Evolutionary conservation across 371 early-diverging fungal genomes (phyloP), one percentile per base, ranked within the genome.

Genomic region (Mucor lusitanicus): DNA sequence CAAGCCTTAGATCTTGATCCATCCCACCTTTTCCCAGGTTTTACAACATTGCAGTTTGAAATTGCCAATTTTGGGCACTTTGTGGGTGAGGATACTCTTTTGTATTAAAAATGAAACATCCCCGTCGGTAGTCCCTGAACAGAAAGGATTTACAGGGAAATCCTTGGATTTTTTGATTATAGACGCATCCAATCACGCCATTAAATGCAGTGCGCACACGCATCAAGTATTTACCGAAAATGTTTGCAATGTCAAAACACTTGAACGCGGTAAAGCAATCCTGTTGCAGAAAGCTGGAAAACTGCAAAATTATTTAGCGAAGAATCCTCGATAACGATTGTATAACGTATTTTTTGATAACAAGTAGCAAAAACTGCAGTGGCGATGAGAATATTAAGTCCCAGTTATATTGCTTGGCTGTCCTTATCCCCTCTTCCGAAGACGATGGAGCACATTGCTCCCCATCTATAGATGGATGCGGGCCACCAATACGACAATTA

Each of bases 11-110:
- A 50, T 50, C 50, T 50, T 50, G 50, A 50, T 50, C 50, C 50
- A 50, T 50, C 25, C 50, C 50, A 50, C 25, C 50, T 50, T 50
- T 50, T 50, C 50, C 50, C 50, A 50, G 50, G 8, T 50, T 50
- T 7, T 50, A 50, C 50, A 50, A 50, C 12, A 50, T 25, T 50
- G 50, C 25, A 50, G 9, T 50, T 25, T 50, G 25, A 50, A 50
- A 50, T 25, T 50, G 8, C 50, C 50, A 50, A 50, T 50, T 50
- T 50, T 12, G 50, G 50, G 4, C 21, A 21, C 3, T 19, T 6
- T 50, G 50, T 50, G 50, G 50, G 50, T 50, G 50, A 50, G 50
- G 50, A 50, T 23, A 23, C 8, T 48, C 3, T 21, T n/a, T 6
- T 48, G 7, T 19, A 23, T 23, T 23, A 23, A 48, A 50, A 50